Percentiles rank a stretch among this genome's conserved stretches.
These are phyloP conservation scores for Saraca asoca DNA, from an alignment of 331 rosid genomes.

Conservation along the genomic window DNA sequence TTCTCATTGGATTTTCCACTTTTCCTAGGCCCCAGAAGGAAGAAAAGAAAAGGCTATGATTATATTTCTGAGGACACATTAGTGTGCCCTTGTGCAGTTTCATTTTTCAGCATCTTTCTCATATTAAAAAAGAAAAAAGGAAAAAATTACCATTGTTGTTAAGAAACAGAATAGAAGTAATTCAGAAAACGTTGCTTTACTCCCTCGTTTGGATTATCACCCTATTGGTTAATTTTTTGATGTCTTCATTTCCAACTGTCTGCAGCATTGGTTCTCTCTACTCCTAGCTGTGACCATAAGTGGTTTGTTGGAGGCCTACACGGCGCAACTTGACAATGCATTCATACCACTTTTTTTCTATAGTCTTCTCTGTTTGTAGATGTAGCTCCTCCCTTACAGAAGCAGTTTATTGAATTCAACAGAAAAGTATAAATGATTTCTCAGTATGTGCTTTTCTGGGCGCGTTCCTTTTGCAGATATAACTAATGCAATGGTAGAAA, in stretches of 20 bases:
- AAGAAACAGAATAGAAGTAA: conserved; percentile 9
- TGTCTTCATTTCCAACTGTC: neutral
- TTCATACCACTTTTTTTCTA: conserved; percentile 56
- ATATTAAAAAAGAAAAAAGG: neutral
- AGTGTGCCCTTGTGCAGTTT: neutral
- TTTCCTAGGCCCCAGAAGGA: neutral
- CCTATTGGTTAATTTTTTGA: conserved; percentile 25
- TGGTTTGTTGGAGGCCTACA: conserved; percentile 59
- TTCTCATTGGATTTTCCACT: neutral
- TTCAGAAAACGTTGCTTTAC: conserved; percentile 8
- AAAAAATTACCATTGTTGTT: neutral
- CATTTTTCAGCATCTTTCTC: neutral
- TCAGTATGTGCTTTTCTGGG: conserved; percentile 23
- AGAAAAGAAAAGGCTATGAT: neutral
- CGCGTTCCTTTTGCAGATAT: conserved; percentile 24
- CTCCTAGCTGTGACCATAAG: conserved; percentile 51
- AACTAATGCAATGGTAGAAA: neutral
- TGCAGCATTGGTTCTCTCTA: conserved; percentile 41
- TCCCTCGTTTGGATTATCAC: neutral
- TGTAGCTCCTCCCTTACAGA: conserved; percentile 19
- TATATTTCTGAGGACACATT: conserved; percentile 5
- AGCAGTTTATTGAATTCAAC: conserved; percentile 21
- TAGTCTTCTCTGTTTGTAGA: conserved; percentile 54
- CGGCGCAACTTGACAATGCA: conserved; percentile 59
- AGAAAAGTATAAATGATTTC: neutral